Base-by-base conservation (phyloP, 352 stramenopile genomes). In the Pythium dissimile region DNA sequence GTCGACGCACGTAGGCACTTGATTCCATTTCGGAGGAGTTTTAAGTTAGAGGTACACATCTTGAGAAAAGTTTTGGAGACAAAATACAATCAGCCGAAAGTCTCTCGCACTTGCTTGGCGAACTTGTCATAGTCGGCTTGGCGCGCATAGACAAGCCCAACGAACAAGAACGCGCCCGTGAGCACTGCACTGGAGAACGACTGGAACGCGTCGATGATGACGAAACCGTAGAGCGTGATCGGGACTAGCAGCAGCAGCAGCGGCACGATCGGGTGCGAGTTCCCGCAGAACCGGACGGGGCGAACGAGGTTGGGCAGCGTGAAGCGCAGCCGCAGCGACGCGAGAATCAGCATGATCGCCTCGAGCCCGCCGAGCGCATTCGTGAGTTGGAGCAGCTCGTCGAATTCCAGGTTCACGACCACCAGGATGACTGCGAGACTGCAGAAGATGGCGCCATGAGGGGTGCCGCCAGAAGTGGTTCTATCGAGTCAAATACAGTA, bases 391-490 rank as follows among this genome's bases (percentile, higher is more conserved):
- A 84, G 52, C 73, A 88, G 76, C 35, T 80, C 73, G 32, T 73
- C 55, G 24, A 65, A 72, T 46, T 80, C 70, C 23, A 80, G 63
- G 48, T 78, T 84, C 20, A 82, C 63, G 35, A 87, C 64, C 3
- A 85, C 73, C 18, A 87, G 68, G 44, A 84, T 79, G 43, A 85
- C 72, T 2, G 75, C 74, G 39, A 87, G 60, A 43, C 71, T 84
- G 58, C 69, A 73, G 61, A 77, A 82, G 28, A 85, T 76, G 0
- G 78, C 77, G 15, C 74, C 67, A 50, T 82, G 45, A 11, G 66
- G 35, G 9, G 48, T 71, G 28, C 54, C 60, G 54, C 64, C 50
- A 0, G 39, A 42, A 10, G 58, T 52, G 31, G 51, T 75, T 12
- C 51, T 74, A 26, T 39, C 38, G n/a, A n/a, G n/a, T n/a, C n/a